Conservation (phyloP, 306 rosid genomes). For the Cyamopsis tetragonoloba region DNA sequence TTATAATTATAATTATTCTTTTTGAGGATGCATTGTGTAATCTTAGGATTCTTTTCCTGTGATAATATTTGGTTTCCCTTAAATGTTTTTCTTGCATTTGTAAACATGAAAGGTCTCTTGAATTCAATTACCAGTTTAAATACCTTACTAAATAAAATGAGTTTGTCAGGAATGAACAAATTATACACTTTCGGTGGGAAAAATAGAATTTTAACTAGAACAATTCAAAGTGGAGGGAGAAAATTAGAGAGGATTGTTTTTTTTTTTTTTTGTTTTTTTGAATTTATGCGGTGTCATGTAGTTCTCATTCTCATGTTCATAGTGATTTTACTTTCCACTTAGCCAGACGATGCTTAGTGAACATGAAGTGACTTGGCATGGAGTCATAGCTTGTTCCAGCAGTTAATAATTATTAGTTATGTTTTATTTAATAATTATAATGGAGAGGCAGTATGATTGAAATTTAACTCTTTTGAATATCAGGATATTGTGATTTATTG, state of each 20-base stretch:
- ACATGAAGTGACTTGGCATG: not conserved
- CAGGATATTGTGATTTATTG: constrained; percentile 24
- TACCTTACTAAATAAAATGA: not conserved
- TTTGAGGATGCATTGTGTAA: not conserved
- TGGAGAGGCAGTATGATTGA: not conserved
- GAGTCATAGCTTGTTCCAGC: not conserved
- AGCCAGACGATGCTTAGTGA: not conserved
- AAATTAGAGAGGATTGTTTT: not conserved
- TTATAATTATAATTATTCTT: too few relatives aligned
- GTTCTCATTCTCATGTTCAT: not conserved
- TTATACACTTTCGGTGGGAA: not conserved
- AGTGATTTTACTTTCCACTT: not conserved
- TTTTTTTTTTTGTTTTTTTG: not conserved
- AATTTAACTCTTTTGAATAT: not conserved
- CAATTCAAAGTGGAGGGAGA: not conserved
- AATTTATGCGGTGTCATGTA: not conserved
- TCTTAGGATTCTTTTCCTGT: not conserved
- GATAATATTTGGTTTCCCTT: not conserved
- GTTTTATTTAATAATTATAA: constrained; percentile 6
- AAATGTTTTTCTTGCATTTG: not conserved
- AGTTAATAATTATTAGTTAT: not conserved
- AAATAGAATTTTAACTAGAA: not conserved
- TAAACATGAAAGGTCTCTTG: not conserved
- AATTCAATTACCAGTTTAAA: not conserved
- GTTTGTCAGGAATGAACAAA: not conserved